These are phyloP conservation scores for Wickerhamiella brachini DNA, from an alignment of 805 yeast genomes.

Conservation along the genomic window DNA sequence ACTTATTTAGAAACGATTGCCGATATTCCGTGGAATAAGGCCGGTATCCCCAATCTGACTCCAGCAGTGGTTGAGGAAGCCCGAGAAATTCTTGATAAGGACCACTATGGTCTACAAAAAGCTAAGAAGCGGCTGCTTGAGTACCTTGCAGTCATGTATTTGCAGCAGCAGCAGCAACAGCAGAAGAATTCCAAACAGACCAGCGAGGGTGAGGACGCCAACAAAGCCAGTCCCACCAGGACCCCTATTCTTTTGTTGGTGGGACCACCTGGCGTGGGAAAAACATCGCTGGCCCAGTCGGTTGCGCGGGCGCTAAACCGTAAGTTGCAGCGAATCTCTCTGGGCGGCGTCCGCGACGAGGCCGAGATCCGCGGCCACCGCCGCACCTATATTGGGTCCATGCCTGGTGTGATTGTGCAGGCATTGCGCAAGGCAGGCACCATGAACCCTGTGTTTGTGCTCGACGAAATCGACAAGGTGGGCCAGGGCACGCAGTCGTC, in stretches of 20 bases:
- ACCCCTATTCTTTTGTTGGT: slow-evolving; percentile 69
- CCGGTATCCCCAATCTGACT: slow-evolving; percentile 13
- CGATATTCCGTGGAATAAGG: slow-evolving; percentile 29
- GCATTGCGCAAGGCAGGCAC: slow-evolving; percentile 61
- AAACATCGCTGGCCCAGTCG: slow-evolving; percentile 74
- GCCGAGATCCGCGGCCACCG: slow-evolving; percentile 85
- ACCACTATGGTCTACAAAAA: slow-evolving; percentile 61
- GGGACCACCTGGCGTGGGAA: slow-evolving; percentile 93
- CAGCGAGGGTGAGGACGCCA: no score
- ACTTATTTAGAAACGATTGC: slow-evolving; percentile 28
- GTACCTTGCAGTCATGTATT: slow-evolving; percentile 63
- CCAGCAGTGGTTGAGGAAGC: slow-evolving; percentile 36
- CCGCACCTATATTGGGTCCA: slow-evolving; percentile 82
- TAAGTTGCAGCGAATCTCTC: slow-evolving; percentile 62
- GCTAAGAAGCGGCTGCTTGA: slow-evolving; percentile 68
- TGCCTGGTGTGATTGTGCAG: slow-evolving; percentile 75
- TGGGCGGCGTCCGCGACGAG: slow-evolving; percentile 82
- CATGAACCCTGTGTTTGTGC: slow-evolving; percentile 69
- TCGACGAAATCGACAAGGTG: slow-evolving; percentile 79
- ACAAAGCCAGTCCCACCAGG: background rate
- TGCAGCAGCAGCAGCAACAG: slow-evolving; percentile 31
- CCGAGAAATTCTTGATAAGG: slow-evolving; percentile 46
- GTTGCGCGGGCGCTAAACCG: slow-evolving; percentile 63
- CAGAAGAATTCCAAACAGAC: no score
- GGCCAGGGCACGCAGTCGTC: slow-evolving; percentile 36